Percentiles rank a stretch among this genome's conserved stretches.
These are phyloP conservation scores for Spirogloea muscicola DNA, from an alignment of 139 green algal species.

Conservation along the genomic window DNA sequence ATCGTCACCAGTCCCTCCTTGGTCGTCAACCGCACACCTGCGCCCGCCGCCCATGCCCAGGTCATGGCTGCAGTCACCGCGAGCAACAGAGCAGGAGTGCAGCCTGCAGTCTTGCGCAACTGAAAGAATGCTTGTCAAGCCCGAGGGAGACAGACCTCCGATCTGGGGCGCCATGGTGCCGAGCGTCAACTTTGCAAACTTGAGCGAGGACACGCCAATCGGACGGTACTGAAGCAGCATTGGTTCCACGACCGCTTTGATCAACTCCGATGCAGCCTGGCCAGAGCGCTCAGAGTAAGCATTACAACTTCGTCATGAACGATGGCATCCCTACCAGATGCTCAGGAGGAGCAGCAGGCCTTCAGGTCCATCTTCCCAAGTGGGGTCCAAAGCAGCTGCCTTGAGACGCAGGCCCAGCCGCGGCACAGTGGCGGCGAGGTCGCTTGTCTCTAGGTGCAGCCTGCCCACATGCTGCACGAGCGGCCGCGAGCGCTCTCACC, in stretches of 20 bases:
- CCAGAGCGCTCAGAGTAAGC: too few species aligned
- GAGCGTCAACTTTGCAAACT: constrained; percentile 26
- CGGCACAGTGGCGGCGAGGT: too few species aligned
- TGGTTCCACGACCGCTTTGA: constrained; percentile 26
- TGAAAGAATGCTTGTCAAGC: too few species aligned
- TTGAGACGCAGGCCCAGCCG: too few species aligned
- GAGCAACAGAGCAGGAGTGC: neutral
- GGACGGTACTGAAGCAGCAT: constrained; percentile 19
- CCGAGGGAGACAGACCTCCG: constrained; percentile 1
- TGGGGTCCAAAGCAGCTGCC: too few species aligned
- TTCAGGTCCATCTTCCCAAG: too few species aligned
- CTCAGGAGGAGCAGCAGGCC: too few species aligned
- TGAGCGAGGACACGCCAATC: constrained; percentile 7
- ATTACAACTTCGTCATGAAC: too few species aligned
- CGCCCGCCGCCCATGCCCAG: neutral
- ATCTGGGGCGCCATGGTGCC: constrained; percentile 20
- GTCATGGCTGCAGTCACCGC: neutral
- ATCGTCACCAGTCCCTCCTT: constrained; percentile 15
- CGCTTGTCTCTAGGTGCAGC: too few species aligned
- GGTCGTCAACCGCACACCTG: neutral
- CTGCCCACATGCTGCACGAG: too few species aligned
- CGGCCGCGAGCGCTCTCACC: too few species aligned
- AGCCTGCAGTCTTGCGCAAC: neutral
- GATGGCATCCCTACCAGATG: too few species aligned
- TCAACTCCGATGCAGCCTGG: constrained; percentile 20